Evolutionary conservation across 352 stramenopile genomes (phyloP).

Genomic region (Globisporangium ultimum): DNA sequence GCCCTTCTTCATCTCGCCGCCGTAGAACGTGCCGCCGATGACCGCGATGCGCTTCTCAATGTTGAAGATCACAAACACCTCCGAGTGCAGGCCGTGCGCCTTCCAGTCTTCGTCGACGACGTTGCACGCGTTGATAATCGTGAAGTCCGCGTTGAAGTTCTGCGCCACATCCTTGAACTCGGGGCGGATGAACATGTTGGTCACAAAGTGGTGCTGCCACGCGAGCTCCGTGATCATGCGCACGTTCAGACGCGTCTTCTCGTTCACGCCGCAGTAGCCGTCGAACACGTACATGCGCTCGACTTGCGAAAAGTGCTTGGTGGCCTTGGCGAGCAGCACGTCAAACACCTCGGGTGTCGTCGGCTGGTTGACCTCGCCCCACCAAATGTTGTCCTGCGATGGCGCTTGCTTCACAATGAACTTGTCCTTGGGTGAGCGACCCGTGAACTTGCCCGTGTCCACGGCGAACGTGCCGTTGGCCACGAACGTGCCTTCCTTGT

Average conservation of each 20-base stretch:
- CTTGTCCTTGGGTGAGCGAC: conserved; percentile 59
- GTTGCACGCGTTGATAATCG: conserved; percentile 69
- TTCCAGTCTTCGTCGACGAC: conserved; percentile 55
- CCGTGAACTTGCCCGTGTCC: conserved; percentile 64
- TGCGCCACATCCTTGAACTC: conserved; percentile 48
- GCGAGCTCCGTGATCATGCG: conserved; percentile 56
- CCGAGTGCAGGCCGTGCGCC: conserved; percentile 47
- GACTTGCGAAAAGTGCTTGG: conserved; percentile 42
- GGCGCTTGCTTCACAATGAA: conserved; percentile 55
- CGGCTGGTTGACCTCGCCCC: conserved; percentile 57
- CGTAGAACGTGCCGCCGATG: conserved; percentile 65
- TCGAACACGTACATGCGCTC: conserved; percentile 66
- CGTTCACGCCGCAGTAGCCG: conserved; percentile 58
- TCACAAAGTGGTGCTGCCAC: conserved; percentile 68
- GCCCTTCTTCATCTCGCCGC: conserved; percentile 71
- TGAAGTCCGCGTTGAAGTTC: conserved; percentile 50
- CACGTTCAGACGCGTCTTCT: conserved; percentile 53
- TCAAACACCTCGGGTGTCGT: conserved; percentile 52
- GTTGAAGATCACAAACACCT: conserved; percentile 69
- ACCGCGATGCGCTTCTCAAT: conserved; percentile 60
- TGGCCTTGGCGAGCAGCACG: conserved; percentile 38
- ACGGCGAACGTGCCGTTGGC: conserved; percentile 64
- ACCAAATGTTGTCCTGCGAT: conserved; percentile 47
- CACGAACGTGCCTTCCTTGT: conserved; percentile 49
- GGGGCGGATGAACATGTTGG: conserved; percentile 70